Conservation (phyloP, 768 basidiomycete genomes). For the Lactarius indigo region DNA sequence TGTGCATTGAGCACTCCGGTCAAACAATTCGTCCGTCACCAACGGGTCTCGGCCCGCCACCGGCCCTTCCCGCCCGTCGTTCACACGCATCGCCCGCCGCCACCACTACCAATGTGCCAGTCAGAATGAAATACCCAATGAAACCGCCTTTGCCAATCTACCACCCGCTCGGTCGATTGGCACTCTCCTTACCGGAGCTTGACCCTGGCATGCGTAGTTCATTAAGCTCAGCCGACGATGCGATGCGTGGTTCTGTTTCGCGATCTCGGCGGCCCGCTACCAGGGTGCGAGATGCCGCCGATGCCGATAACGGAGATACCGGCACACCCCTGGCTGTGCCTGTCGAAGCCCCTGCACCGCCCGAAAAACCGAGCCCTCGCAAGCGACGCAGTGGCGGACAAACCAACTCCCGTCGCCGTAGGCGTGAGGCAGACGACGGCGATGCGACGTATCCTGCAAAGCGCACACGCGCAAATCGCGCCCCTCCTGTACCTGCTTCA, state of each 20-base stretch:
- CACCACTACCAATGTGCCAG: neutral
- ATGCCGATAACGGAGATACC: constrained; percentile 13
- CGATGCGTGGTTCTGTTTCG: constrained; percentile 8
- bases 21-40: constrained; percentile 9
- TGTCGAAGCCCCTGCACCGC: constrained; percentile 2
- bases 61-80: constrained; percentile 2
- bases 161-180: constrained; percentile 25
- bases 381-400: constrained; percentile 22
- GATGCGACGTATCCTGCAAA: constrained; percentile 27
- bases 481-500: constrained; percentile 9
- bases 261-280: constrained; percentile 23
- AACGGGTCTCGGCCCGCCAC: constrained; percentile 13
- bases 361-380: constrained; percentile 26
- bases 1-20: constrained; percentile 25
- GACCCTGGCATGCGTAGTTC: constrained; percentile 12
- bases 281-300: constrained; percentile 22
- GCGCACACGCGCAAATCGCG: constrained; percentile 25
- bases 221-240: constrained; percentile 12
- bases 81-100: constrained; percentile 11
- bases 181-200: constrained; percentile 24
- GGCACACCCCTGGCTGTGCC: constrained; percentile 15
- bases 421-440: constrained; percentile 26
- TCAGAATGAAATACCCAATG: constrained; percentile 19
- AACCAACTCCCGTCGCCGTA: constrained; percentile 21
- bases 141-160: constrained; percentile 24